Base-by-base conservation (phyloP, 495 filamentous ascomycete species). In the Sordaria brevicollis region DNA sequence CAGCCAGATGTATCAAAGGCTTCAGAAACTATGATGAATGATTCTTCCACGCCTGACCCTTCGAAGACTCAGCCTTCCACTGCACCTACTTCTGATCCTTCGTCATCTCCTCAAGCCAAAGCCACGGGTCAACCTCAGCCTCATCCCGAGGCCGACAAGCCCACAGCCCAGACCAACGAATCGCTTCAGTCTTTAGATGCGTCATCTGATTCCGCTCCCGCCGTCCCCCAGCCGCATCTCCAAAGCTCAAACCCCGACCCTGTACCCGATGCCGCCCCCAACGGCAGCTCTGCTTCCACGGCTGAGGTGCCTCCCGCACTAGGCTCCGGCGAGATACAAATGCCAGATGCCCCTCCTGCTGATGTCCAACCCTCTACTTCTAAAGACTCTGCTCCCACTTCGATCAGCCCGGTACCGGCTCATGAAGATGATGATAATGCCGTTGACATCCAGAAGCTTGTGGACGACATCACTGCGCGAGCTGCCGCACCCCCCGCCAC, bases 391-490 rank as follows among this genome's bases (percentile, higher is more conserved):
- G 66, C 75, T 72, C 69, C 78, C 41, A 68, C 76, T 66, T 74
- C 77, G 67, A 69, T 66, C 49, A 38, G 68, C 71, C 49, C 25
- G 25, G 62, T 69, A 62, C 39, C 75, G 65, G 78, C 54, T 6
- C 54, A 79, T 79, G 74, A 76, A 72, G 67, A 76, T 74, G 81
- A 74, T 77, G 75, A 77, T 72, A 75, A 75, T 43, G 25, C 49
- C 25, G 77, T 82, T 82, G 82, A 84, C 71, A 84, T 85, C 38
- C 81, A 84, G 70, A 80, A 81, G 73, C 74, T 86, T 68, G 75
- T 86, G 74, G 82, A 85, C 75, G 81, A 82, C 71, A 84, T 86
- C 66, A 83, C 83, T 76, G 79, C 82, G 67, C 79, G 76, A 78
- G 78, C 76, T 43, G 75, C 78, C 66, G 57, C 72, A 65, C 74